Conservation (phyloP, 331 rosid species). For the Pyrus hybrid region DNA sequence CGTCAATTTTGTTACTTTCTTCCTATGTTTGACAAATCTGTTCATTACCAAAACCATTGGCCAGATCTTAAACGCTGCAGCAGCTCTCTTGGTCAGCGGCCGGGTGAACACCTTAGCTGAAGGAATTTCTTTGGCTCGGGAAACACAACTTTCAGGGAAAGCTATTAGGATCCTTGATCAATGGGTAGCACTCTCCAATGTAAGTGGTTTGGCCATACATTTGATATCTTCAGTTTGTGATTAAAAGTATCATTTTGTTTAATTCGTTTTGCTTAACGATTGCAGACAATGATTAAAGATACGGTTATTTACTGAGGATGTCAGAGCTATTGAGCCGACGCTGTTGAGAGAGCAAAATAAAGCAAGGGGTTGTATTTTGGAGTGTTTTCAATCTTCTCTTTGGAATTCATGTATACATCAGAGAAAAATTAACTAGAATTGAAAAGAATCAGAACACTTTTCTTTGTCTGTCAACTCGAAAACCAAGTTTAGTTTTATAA, state of each 20-base stretch:
- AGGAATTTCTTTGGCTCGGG: slow-evolving; percentile 70
- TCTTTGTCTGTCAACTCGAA: background rate
- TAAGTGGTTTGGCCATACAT: slow-evolving; percentile 18
- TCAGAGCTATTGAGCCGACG: background rate
- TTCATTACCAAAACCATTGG: slow-evolving; percentile 9
- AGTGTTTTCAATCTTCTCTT: background rate
- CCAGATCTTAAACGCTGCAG: slow-evolving; percentile 84
- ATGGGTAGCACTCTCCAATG: slow-evolving; percentile 62
- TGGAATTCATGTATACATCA: too few species aligned
- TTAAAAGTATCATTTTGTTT: background rate
- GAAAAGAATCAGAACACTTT: too few species aligned
- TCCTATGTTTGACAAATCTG: background rate
- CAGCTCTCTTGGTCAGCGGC: slow-evolving; percentile 73
- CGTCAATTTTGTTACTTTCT: background rate
- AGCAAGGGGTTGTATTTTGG: background rate
- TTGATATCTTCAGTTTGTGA: background rate
- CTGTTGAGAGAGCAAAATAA: background rate
- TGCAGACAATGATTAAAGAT: slow-evolving; percentile 44
- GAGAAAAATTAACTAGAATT: too few species aligned
- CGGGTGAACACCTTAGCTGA: slow-evolving; percentile 52
- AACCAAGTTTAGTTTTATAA: background rate
- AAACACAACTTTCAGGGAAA: slow-evolving; percentile 72
- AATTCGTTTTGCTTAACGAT: slow-evolving; percentile 5
- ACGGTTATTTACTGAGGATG: slow-evolving; percentile 3
- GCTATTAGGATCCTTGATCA: slow-evolving; percentile 61